Evolutionary conservation across 148 eudicot genomes (phyloP).

Genomic region (Talinum fruticosum): DNA sequence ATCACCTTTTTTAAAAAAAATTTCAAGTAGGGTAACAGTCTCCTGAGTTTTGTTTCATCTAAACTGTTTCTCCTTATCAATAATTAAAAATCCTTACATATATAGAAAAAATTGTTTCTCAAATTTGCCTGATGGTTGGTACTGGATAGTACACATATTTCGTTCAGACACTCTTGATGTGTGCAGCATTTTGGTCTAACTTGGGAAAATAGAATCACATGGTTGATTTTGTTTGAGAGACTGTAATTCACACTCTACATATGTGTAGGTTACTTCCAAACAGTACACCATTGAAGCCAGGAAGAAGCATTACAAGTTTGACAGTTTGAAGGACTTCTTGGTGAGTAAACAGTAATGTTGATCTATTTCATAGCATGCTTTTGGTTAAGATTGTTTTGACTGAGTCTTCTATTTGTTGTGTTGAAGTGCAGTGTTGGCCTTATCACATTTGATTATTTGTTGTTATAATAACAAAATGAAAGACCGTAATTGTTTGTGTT

Average conservation of each 20-base stretch:
- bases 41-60: neutral
- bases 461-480: too few species aligned
- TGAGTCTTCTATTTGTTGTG: neutral
- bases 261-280: slow-evolving; percentile 75
- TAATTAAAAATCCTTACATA: too few species aligned
- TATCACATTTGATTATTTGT: neutral
- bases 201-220: slow-evolving; percentile 4
- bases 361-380: neutral
- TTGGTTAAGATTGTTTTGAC: neutral
- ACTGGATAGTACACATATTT: neutral
- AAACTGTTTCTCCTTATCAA: too few species aligned
- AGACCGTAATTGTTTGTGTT: slow-evolving; percentile 5
- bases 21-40: too few species aligned
- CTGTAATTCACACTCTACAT: neutral
- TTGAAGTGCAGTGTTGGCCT: slow-evolving; percentile 1
- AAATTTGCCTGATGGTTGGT: neutral
- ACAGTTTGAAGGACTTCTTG: slow-evolving; percentile 61
- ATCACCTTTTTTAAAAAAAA: too few species aligned
- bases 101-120: neutral
- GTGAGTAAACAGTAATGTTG: slow-evolving; percentile 31
- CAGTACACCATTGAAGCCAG: slow-evolving; percentile 77
- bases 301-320: slow-evolving; percentile 93
- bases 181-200: neutral
- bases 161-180: neutral
- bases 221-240: neutral